Base-by-base conservation (phyloP, 2,329 filamentous ascomycete genomes). In the Sclerotinia borealis region DNA sequence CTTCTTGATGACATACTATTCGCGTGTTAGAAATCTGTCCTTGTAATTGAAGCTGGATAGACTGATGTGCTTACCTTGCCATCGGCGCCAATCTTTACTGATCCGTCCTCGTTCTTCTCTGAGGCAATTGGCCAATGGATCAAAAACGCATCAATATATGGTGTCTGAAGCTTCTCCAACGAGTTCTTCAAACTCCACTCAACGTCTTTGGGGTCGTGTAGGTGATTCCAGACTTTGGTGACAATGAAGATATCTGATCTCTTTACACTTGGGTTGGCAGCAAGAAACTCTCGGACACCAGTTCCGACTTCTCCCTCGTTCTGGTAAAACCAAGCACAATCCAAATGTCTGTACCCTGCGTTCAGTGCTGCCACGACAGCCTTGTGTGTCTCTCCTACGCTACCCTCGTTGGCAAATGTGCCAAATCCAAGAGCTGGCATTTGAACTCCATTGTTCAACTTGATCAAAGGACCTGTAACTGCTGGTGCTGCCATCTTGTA, bases 271-370 rank as follows among this genome's bases (percentile, higher is more conserved):
- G 85, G 78, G 59, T 72, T 70, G 27, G 52, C 59, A 31, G 79
- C 80, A 68, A 95, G 86, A 34, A 89, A 91, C 63, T 89, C 86
- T 74, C 85, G 84, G 58, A 96, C 82, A 10, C 89, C 91, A 73
- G 86, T 78, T 66, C 92, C 92, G n/a, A 96, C 91, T 75, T 93
- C 90, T 50, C 87, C 82, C 77, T 96, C 92, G 75, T 96, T 92
- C 70, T 81, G 85, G 77, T 92, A 92, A 77, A 86, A 89, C 80
- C 88, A 91, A 3, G 89, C 87, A 68, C 85, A 84, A 77, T 92
- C 89, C 70, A 92, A 81, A 67, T 85, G 81, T 70, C 77, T 78
- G 74, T 88, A 92, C 29, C 88, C 89, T 17, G 85, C 76, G 59
- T 83, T 80, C 68, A 92, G 85, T 39, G 90, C 89, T 62, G 77